Conservation (phyloP, 2,329 filamentous ascomycete species). For the Bipolaris cookei region DNA sequence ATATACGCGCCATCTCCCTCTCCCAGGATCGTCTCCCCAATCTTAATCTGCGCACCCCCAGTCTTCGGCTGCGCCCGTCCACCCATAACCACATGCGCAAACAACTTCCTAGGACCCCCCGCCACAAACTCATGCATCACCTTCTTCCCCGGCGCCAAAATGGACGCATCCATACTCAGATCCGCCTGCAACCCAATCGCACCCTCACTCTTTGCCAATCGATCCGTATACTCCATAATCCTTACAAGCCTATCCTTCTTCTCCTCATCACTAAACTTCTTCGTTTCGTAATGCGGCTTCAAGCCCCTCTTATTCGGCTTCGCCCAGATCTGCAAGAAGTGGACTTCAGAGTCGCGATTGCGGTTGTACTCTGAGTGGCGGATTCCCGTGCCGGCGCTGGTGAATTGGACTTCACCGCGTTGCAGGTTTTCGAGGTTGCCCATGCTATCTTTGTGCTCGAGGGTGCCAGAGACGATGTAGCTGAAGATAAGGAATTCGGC, state of each 20-base stretch:
- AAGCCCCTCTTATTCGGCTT: slow-evolving; percentile 77
- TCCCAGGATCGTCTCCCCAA: slow-evolving; percentile 69
- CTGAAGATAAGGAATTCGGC: slow-evolving; percentile 89
- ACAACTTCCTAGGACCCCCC: slow-evolving; percentile 72
- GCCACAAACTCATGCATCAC: slow-evolving; percentile 78
- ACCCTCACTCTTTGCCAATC: slow-evolving; percentile 68
- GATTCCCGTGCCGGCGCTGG: slow-evolving; percentile 80
- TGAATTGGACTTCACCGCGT: slow-evolving; percentile 87
- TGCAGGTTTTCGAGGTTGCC: slow-evolving; percentile 72
- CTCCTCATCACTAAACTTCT: slow-evolving; percentile 71
- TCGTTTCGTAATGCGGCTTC: slow-evolving; percentile 77
- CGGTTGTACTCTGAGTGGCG: slow-evolving; percentile 85
- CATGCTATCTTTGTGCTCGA: slow-evolving; percentile 89
- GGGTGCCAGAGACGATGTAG: slow-evolving; percentile 83
- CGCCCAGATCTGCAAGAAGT: slow-evolving; percentile 91
- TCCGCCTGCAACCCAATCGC: slow-evolving; percentile 84
- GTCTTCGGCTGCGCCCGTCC: slow-evolving; percentile 62
- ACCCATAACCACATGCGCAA: slow-evolving; percentile 78
- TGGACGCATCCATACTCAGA: slow-evolving; percentile 79
- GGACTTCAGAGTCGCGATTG: slow-evolving; percentile 71
- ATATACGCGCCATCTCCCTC: slow-evolving; percentile 87
- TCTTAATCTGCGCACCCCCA: slow-evolving; percentile 73
- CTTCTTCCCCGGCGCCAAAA: slow-evolving; percentile 68
- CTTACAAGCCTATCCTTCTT: slow-evolving; percentile 74
- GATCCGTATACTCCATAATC: slow-evolving; percentile 76